Conservation (phyloP, 495 filamentous ascomycete species). For the Oidiodendron maius region DNA sequence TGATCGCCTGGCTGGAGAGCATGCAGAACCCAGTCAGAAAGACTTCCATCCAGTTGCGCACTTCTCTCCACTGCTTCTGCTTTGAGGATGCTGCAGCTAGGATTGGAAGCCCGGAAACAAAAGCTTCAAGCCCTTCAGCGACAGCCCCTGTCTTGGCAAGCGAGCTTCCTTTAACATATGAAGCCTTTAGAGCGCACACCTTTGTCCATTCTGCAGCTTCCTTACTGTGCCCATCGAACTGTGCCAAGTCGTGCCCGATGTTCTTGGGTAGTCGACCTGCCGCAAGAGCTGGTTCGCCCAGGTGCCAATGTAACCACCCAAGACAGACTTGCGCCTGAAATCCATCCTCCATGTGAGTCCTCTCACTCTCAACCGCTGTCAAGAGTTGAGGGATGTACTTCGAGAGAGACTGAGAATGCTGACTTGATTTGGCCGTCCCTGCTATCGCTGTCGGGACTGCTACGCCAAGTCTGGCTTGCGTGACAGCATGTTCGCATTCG, state of each 20-base stretch:
- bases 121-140: conserved; percentile 55
- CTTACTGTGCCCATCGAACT: conserved; percentile 39
- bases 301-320: conserved; percentile 74
- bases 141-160: conserved; percentile 49
- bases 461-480: conserved; percentile 40
- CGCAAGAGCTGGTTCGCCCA: conserved; percentile 61
- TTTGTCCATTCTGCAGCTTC: conserved; percentile 64
- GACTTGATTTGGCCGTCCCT: conserved; percentile 25
- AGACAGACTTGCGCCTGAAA: conserved; percentile 77
- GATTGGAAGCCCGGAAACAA: conserved; percentile 55
- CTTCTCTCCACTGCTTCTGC: conserved; percentile 45
- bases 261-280: conserved; percentile 56
- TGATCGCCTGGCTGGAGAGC: conserved; percentile 50
- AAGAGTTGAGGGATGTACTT: conserved; percentile 57
- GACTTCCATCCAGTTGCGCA: conserved; percentile 71
- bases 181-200: conserved; percentile 71
- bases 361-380: conserved; percentile 52
- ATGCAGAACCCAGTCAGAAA: conserved; percentile 67
- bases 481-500: conserved; percentile 61
- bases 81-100: conserved; percentile 41
- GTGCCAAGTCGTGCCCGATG: conserved; percentile 45
- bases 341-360: conserved; percentile 50
- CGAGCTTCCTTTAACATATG: conserved; percentile 69
- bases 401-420: conserved; percentile 25
- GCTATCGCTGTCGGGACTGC: conserved; percentile 33